Percentiles rank a stretch among this genome's conserved stretches.
Evolutionary conservation across 2,329 filamentous ascomycete species (phyloP).

Genomic region (Didymella pinodella): DNA sequence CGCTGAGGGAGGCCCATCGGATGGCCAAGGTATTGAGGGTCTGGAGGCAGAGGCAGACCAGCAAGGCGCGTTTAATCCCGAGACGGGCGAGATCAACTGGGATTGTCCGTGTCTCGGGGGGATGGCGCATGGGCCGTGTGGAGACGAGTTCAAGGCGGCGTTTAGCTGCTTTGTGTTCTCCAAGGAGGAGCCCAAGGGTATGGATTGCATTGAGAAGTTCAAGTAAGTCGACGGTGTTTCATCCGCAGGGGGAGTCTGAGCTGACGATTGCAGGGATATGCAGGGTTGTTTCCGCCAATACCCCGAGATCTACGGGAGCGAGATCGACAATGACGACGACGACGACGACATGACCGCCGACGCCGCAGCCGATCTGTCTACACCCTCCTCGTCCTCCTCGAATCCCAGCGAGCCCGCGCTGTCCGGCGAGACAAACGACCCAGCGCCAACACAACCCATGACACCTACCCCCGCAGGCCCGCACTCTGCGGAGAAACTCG

Average conservation of each 20-base stretch:
- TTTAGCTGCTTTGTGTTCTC: conserved; percentile 99
- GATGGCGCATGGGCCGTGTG: conserved; percentile 96
- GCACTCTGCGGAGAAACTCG: conserved; percentile 21
- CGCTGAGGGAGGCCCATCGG: not conserved
- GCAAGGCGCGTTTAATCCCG: conserved; percentile 95
- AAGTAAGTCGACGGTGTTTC: conserved; percentile 66
- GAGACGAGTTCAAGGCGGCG: conserved; percentile 91
- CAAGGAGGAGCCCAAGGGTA: conserved; percentile 92
- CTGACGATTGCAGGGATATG: conserved; percentile 73
- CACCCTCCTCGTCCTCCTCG: not conserved
- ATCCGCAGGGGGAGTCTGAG: too few relatives aligned
- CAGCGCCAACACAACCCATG: conserved; percentile 3
- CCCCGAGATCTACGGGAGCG: conserved; percentile 90
- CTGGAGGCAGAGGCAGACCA: conserved; percentile 83
- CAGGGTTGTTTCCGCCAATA: conserved; percentile 95
- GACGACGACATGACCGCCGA: conserved; percentile 59
- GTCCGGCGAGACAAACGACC: conserved; percentile 3
- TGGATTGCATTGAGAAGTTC: conserved; percentile 97
- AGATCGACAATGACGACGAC: conserved; percentile 82
- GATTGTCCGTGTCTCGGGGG: conserved; percentile 97
- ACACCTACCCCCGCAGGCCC: conserved; percentile 17
- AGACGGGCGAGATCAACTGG: conserved; percentile 99
- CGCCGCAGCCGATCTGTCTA: conserved; percentile 18
- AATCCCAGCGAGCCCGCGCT: not conserved
- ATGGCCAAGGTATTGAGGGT: conserved; percentile 56